A percentile compares a stretch with the other conserved stretches of the same genome.
Evolutionary conservation across 2,329 filamentous ascomycete species (phyloP).

Genomic region (Cladosporium sp.): DNA sequence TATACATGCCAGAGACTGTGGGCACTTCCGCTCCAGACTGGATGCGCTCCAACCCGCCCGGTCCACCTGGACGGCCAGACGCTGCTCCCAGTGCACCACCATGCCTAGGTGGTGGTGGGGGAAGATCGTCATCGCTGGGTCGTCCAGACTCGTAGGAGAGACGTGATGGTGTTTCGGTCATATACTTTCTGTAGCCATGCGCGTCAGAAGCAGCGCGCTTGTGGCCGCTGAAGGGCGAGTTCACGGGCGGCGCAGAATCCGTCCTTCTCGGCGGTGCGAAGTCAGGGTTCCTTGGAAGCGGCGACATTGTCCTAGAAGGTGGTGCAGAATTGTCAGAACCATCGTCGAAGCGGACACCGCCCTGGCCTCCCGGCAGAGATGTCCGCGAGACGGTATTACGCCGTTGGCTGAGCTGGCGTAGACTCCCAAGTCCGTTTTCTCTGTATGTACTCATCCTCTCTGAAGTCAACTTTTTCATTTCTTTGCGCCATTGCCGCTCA

Average conservation of each 20-base stretch:
- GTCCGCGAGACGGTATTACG: conserved; percentile 38
- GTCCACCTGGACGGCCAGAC: conserved; percentile 13
- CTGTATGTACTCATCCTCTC: conserved; percentile 60
- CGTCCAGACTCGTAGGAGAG: conserved; percentile 34
- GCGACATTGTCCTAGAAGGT: conserved; percentile 42
- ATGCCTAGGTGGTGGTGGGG: conserved; percentile 38
- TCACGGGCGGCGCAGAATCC: conserved; percentile 40
- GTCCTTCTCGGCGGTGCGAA: conserved; percentile 34
- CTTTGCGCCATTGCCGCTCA: conserved; percentile 84
- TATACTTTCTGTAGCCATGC: conserved; percentile 40
- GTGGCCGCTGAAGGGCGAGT: conserved; percentile 33
- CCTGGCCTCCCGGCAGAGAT: conserved; percentile 32
- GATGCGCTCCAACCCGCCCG: conserved; percentile 49
- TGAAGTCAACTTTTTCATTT: conserved; percentile 82
- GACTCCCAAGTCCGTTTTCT: conserved; percentile 21
- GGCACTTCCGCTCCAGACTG: conserved; percentile 55
- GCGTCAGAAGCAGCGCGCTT: conserved; percentile 48
- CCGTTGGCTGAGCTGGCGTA: conserved; percentile 32
- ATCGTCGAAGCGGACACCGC: conserved; percentile 42
- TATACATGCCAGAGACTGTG: conserved; percentile 39
- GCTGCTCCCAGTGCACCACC: conserved; percentile 22
- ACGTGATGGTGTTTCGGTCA: conserved; percentile 37
- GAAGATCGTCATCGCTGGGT: conserved; percentile 29
- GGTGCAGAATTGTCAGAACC: conserved; percentile 40
- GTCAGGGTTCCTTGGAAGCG: conserved; percentile 31